Conservation (phyloP, 768 basidiomycete genomes). For the Amanita fuliginea region DNA sequence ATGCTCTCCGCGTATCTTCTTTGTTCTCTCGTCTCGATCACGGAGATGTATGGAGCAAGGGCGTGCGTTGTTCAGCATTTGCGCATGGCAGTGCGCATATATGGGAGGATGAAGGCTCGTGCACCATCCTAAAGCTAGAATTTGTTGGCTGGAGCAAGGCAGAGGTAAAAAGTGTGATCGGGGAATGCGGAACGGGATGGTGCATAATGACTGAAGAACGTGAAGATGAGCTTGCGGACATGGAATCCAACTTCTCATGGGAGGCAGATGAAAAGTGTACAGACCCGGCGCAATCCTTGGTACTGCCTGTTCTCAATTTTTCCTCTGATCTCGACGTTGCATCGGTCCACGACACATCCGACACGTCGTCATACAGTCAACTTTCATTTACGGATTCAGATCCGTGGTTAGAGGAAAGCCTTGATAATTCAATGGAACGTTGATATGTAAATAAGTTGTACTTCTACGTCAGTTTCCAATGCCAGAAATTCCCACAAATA, state of each 20-base stretch:
- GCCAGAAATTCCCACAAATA: constrained; percentile 15
- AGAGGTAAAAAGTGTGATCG: constrained; percentile 56
- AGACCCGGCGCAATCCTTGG: constrained; percentile 56
- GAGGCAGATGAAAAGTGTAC: constrained; percentile 22
- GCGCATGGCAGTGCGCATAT: constrained; percentile 26
- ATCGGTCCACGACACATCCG: not conserved
- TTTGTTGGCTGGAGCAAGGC: constrained; percentile 66
- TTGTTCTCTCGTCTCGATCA: constrained; percentile 64
- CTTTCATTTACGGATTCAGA: not conserved
- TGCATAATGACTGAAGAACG: constrained; percentile 54
- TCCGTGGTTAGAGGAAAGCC: not conserved
- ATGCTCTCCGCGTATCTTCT: constrained; percentile 53
- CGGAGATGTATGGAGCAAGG: constrained; percentile 55
- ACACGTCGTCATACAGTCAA: not conserved
- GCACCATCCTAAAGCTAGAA: constrained; percentile 55
- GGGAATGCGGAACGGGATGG: constrained; percentile 66
- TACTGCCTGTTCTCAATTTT: constrained; percentile 46
- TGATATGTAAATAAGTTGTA: not conserved
- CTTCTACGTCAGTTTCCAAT: not conserved
- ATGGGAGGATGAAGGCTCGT: constrained; percentile 33
- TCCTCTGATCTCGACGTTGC: not conserved
- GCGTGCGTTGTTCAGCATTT: constrained; percentile 52
- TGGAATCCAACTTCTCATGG: constrained; percentile 11
- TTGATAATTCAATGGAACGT: no score
- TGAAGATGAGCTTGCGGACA: constrained; percentile 16